Conservation (phyloP, 2,329 filamentous ascomycete genomes). For the Sclerotinia minor region DNA sequence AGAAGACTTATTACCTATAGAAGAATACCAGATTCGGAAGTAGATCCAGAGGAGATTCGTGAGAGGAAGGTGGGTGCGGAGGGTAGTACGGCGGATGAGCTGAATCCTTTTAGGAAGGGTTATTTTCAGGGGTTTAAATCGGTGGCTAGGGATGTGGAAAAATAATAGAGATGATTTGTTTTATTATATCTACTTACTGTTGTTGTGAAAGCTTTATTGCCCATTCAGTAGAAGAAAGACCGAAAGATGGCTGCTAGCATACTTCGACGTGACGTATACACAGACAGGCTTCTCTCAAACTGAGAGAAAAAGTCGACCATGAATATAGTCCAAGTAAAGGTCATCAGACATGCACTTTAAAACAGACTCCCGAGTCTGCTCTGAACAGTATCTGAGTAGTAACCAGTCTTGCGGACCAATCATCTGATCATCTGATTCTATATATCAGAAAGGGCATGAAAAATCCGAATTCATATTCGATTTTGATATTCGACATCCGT, state of each 20-base stretch:
- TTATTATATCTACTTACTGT: not conserved
- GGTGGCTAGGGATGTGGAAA: slow-evolving; percentile 24
- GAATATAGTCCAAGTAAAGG: too few relatives aligned
- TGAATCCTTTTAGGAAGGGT: slow-evolving; percentile 65
- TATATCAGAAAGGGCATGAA: too few relatives aligned
- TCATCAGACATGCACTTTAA: too few relatives aligned
- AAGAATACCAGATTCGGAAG: slow-evolving; percentile 61
- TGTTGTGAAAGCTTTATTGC: not conserved
- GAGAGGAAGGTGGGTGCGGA: slow-evolving; percentile 42
- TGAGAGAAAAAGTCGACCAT: too few relatives aligned
- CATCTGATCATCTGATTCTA: too few relatives aligned
- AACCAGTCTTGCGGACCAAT: too few relatives aligned
- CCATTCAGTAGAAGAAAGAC: too few relatives aligned
- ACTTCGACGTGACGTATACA: not conserved
- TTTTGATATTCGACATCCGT: too few relatives aligned
- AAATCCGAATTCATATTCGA: too few relatives aligned
- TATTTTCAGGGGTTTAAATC: slow-evolving; percentile 48
- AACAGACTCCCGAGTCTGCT: too few relatives aligned
- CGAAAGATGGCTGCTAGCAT: not conserved
- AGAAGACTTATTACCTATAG: slow-evolving; percentile 84
- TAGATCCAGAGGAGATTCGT: slow-evolving; percentile 44
- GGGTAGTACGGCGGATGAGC: slow-evolving; percentile 60
- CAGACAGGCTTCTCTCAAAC: not conserved
- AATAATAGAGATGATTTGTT: slow-evolving; percentile 3
- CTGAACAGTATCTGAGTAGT: too few relatives aligned